Conservation (phyloP, 2,329 filamentous ascomycete species). For the Cordyceps javanica region DNA sequence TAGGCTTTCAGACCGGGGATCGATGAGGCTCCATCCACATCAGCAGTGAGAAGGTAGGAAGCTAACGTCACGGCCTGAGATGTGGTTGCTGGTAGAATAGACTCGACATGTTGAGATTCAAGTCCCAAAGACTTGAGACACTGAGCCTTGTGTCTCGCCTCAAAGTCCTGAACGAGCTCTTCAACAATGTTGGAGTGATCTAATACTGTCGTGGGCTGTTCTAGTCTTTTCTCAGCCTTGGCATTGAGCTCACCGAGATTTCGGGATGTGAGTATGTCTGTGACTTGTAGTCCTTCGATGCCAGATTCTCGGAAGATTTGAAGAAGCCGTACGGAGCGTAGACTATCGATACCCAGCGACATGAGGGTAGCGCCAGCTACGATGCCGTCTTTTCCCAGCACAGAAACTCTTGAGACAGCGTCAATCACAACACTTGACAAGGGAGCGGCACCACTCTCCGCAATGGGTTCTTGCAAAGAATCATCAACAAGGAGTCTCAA, state of each 20-base stretch:
- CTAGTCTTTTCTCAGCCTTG: background rate
- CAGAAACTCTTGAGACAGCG: background rate
- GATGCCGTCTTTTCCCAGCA: background rate
- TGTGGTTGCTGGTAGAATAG: background rate
- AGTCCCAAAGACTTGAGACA: background rate
- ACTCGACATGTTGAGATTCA: background rate
- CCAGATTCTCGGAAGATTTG: background rate
- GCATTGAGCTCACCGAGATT: slow-evolving; percentile 1
- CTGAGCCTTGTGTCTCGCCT: background rate
- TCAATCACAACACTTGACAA: background rate
- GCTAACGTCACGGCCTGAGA: slow-evolving; percentile 1
- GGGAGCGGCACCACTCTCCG: background rate
- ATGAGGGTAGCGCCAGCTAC: background rate
- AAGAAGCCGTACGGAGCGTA: slow-evolving; percentile 2
- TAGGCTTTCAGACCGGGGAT: background rate
- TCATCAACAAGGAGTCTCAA: background rate
- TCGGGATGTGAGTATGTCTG: background rate
- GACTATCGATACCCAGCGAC: background rate
- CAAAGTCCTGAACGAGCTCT: background rate
- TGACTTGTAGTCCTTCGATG: slow-evolving; percentile 1
- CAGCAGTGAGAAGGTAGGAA: background rate
- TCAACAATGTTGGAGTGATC: background rate
- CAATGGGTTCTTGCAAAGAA: background rate
- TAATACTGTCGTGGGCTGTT: background rate
- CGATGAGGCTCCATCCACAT: background rate